Evolutionary conservation across 495 filamentous ascomycete genomes (phyloP).

Genomic region (Bryoglossum gracile): DNA sequence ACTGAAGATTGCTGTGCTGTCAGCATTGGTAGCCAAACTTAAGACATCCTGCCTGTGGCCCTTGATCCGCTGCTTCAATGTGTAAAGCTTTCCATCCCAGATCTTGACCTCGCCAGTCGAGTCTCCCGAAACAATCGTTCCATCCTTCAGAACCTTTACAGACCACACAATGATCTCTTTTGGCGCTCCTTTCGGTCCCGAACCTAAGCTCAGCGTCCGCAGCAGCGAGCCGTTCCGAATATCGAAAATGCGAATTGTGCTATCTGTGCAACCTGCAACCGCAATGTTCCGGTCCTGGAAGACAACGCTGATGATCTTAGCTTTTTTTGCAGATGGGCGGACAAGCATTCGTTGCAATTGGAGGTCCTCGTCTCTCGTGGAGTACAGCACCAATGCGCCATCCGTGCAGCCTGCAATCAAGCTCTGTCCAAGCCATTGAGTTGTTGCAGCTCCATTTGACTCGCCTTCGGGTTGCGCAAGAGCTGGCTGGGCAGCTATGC

Average conservation of each 20-base stretch:
- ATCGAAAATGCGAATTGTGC: constrained; percentile 84
- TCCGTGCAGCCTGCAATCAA: constrained; percentile 89
- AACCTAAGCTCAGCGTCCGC: constrained; percentile 76
- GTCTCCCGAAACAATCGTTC: constrained; percentile 89
- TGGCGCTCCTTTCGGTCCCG: constrained; percentile 63
- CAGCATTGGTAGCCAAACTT: constrained; percentile 67
- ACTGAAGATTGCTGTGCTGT: constrained; percentile 81
- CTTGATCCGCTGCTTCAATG: constrained; percentile 74
- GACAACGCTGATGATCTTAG: constrained; percentile 78
- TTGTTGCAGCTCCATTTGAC: constrained; percentile 14
- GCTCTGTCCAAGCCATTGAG: constrained; percentile 48
- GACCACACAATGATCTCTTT: constrained; percentile 90
- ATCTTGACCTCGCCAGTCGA: constrained; percentile 88
- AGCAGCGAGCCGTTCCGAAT: constrained; percentile 66
- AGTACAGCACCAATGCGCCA: constrained; percentile 77
- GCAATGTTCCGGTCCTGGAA: constrained; percentile 80
- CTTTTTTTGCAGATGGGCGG: constrained; percentile 68
- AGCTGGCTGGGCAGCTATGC: constrained; percentile 79
- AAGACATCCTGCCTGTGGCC: constrained; percentile 86
- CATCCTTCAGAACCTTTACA: constrained; percentile 76
- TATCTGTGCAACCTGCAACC: constrained; percentile 87
- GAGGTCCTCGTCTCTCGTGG: constrained; percentile 74
- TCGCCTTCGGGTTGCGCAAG: constrained; percentile 34
- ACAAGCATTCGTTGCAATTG: constrained; percentile 62
- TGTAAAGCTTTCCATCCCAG: constrained; percentile 88